Evolutionary conservation across 2,329 filamentous ascomycete species (phyloP).

Genomic region (Diaporthe destruens): DNA sequence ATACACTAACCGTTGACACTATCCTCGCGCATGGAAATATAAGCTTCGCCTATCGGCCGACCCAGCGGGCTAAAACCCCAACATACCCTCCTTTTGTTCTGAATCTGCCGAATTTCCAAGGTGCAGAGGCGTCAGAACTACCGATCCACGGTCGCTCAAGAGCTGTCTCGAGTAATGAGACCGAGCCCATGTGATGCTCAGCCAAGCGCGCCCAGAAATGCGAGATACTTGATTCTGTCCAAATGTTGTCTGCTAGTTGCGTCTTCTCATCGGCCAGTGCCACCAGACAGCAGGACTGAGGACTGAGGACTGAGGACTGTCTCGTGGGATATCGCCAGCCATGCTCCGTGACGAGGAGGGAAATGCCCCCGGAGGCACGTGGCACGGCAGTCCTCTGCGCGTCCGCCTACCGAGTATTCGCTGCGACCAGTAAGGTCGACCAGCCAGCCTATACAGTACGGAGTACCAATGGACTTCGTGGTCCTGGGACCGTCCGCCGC

Average conservation of each 20-base stretch:
- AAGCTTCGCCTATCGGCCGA: not conserved
- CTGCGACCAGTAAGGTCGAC: not conserved
- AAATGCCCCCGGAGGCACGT: not conserved
- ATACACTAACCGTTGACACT: too few relatives aligned
- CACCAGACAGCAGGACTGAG: not conserved
- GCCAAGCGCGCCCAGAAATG: not conserved
- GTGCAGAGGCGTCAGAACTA: not conserved
- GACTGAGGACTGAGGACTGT: too few relatives aligned
- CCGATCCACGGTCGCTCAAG: not conserved
- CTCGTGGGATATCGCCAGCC: not conserved
- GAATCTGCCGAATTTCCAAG: conserved; percentile 2
- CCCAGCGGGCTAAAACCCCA: not conserved
- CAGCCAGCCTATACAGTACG: too few relatives aligned
- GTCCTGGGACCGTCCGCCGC: not conserved
- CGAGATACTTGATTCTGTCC: conserved; percentile 1
- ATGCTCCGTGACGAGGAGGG: not conserved
- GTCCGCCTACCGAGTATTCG: conserved; percentile 7
- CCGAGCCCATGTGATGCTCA: not conserved
- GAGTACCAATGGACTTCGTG: too few relatives aligned
- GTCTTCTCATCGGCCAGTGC: not conserved
- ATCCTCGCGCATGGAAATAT: not conserved
- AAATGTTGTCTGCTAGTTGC: not conserved
- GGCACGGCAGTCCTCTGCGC: conserved; percentile 2
- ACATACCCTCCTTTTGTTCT: not conserved
- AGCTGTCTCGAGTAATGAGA: conserved; percentile 1